phyloP scores from a whole-genome alignment of 2,329 filamentous ascomycete genomes.

The Fusarium nodosum region DNA sequence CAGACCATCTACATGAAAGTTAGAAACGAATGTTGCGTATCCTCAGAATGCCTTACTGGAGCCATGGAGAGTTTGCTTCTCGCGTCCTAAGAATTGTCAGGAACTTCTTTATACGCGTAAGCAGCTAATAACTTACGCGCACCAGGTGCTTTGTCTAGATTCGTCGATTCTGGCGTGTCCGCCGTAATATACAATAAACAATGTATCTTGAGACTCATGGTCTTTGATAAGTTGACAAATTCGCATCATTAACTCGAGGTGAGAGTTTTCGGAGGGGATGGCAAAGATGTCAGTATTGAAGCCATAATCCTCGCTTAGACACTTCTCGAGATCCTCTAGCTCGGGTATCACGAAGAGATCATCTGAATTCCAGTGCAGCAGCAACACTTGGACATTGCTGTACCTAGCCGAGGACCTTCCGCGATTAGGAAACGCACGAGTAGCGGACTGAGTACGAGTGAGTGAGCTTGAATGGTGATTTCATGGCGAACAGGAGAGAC shows the following conservation, averaged over 20 bases:
- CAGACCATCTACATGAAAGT: slow-evolving; percentile 63
- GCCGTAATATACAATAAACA: slow-evolving; percentile 71
- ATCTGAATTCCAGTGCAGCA: slow-evolving; percentile 70
- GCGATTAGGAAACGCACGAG: slow-evolving; percentile 69
- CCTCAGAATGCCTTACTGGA: slow-evolving; percentile 60
- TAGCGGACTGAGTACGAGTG: slow-evolving; percentile 60
- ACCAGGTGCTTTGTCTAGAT: slow-evolving; percentile 72
- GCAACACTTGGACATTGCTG: slow-evolving; percentile 66
- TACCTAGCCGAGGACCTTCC: slow-evolving; percentile 67
- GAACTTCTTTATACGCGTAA: background rate
- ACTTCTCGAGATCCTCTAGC: slow-evolving; percentile 68
- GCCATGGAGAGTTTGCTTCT: slow-evolving; percentile 65
- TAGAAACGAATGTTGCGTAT: slow-evolving; percentile 9
- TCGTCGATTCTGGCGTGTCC: slow-evolving; percentile 72
- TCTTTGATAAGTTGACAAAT: slow-evolving; percentile 70
- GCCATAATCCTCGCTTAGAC: slow-evolving; percentile 67
- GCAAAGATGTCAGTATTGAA: slow-evolving; percentile 70
- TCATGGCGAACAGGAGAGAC: slow-evolving; percentile 44
- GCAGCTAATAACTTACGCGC: slow-evolving; percentile 60
- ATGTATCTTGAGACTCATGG: slow-evolving; percentile 66
- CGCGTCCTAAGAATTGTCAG: slow-evolving; percentile 58
- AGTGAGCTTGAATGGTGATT: slow-evolving; percentile 17
- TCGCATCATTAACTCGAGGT: slow-evolving; percentile 70
- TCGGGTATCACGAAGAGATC: slow-evolving; percentile 71
- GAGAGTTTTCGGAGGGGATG: slow-evolving; percentile 70